Conservation (phyloP, 805 yeast species). For the Starmerella tilneyi region DNA sequence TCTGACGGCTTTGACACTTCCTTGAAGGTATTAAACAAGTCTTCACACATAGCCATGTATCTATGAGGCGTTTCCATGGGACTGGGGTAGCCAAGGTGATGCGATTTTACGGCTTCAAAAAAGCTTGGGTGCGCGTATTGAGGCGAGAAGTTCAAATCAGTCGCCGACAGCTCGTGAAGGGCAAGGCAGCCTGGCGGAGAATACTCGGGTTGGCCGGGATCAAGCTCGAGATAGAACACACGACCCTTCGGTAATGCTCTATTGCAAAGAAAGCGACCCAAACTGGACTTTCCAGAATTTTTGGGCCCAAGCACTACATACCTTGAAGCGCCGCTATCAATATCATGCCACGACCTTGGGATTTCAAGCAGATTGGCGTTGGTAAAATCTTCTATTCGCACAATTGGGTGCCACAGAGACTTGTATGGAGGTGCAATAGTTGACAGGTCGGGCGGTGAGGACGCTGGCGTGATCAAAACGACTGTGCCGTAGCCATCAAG, state of each 20-base stretch:
- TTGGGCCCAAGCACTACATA: constrained; percentile 52
- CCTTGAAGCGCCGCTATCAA: constrained; percentile 9
- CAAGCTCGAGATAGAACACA: constrained; percentile 57
- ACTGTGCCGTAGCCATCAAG: constrained; percentile 8
- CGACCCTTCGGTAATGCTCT: constrained; percentile 21
- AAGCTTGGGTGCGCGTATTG: constrained; percentile 30
- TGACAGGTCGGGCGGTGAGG: constrained; percentile 8
- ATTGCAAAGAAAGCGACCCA: constrained; percentile 40
- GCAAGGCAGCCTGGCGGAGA: constrained; percentile 65
- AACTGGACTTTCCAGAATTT: constrained; percentile 74
- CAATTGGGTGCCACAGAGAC: constrained; percentile 20
- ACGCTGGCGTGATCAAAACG: constrained; percentile 3
- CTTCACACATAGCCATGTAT: constrained; percentile 39
- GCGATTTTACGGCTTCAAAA: constrained; percentile 23
- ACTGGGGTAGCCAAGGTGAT: constrained; percentile 53
- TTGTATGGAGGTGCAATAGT: constrained; percentile 27
- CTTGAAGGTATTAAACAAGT: constrained; percentile 34
- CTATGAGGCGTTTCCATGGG: constrained; percentile 57
- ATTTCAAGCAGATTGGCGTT: background rate
- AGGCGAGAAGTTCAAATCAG: constrained; percentile 34
- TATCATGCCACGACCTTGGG: constrained; percentile 23
- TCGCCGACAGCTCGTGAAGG: constrained; percentile 32
- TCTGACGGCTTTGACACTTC: background rate
- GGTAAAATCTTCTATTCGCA: background rate
- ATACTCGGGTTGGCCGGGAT: constrained; percentile 82